Evolutionary conservation across 1,284 basidiomycete species (phyloP).

Genomic region (Heterobasidion irregulare): DNA sequence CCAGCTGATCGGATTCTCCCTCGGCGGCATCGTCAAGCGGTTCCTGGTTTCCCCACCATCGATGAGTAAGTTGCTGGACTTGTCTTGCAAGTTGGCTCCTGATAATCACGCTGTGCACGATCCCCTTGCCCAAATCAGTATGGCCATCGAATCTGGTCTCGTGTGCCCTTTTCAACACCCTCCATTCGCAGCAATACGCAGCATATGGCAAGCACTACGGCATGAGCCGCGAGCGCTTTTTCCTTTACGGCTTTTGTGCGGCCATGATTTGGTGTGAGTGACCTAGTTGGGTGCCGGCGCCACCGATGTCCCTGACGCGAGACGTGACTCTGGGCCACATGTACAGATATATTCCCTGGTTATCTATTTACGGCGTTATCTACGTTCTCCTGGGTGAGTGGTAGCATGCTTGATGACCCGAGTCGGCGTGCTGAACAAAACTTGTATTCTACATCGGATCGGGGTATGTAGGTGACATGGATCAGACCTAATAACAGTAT

Average conservation of each 20-base stretch:
- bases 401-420: neutral
- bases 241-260: constrained; percentile 51
- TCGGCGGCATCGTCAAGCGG: constrained; percentile 63
- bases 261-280: constrained; percentile 54
- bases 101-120: neutral
- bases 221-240: constrained; percentile 72
- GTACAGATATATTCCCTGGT: constrained; percentile 51
- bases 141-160: constrained; percentile 84
- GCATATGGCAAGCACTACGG: constrained; percentile 56
- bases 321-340: neutral
- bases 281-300: neutral
- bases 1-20: constrained; percentile 81
- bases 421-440: no score
- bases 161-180: constrained; percentile 78
- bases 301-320: neutral
- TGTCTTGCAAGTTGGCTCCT: neutral
- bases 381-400: constrained; percentile 51
- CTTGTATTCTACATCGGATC: no score
- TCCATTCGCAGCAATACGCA: constrained; percentile 56
- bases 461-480: constrained; percentile 45
- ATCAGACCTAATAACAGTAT: constrained; percentile 59
- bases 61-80: constrained; percentile 45
- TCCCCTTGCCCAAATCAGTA: constrained; percentile 23
- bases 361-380: constrained; percentile 52
- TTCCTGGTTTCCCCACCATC: constrained; percentile 84